These are phyloP conservation scores for Psilocybe subaeruginosa DNA, from an alignment of 768 basidiomycete species.

Conservation along the genomic window DNA sequence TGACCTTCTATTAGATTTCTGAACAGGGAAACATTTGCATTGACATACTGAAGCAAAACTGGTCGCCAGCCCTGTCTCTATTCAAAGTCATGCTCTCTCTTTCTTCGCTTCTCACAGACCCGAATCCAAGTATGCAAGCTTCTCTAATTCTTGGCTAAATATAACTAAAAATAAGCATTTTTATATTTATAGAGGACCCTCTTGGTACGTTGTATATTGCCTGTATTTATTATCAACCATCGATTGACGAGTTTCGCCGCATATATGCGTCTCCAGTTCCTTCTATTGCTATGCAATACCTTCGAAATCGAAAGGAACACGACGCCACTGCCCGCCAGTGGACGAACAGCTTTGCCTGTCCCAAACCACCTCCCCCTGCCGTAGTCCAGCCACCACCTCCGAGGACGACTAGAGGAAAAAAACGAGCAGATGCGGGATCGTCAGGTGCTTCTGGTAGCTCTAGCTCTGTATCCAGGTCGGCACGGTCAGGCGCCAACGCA, in stretches of 20 bases:
- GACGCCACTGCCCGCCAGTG: conserved; percentile 80
- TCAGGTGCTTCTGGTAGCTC: conserved; percentile 18
- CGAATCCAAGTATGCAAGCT: conserved; percentile 78
- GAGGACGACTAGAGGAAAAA: conserved; percentile 39
- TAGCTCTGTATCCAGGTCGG: conserved; percentile 5
- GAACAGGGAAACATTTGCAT: conserved; percentile 82
- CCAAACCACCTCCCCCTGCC: conserved; percentile 33
- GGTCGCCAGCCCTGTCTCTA: conserved; percentile 92
- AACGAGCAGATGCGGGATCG: conserved; percentile 22
- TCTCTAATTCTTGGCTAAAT: background rate
- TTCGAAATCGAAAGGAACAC: conserved; percentile 66
- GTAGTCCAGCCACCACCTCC: conserved; percentile 21
- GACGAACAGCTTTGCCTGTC: conserved; percentile 73
- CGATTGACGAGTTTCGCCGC: background rate
- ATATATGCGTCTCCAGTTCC: conserved; percentile 48
- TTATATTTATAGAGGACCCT: conserved; percentile 59
- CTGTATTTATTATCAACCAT: background rate
- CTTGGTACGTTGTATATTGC: conserved; percentile 47
- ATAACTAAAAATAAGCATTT: conserved; percentile 1
- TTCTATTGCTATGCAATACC: conserved; percentile 71
- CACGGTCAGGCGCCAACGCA: background rate
- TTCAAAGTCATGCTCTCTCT: conserved; percentile 95
- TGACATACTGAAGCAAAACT: conserved; percentile 91
- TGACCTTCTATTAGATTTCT: conserved; percentile 49
- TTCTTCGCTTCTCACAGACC: conserved; percentile 90